Percentiles rank a stretch among this genome's conserved stretches.
Conservation (phyloP, 192 early-diverging fungal species). For the Entomortierella lignicola region DNA sequence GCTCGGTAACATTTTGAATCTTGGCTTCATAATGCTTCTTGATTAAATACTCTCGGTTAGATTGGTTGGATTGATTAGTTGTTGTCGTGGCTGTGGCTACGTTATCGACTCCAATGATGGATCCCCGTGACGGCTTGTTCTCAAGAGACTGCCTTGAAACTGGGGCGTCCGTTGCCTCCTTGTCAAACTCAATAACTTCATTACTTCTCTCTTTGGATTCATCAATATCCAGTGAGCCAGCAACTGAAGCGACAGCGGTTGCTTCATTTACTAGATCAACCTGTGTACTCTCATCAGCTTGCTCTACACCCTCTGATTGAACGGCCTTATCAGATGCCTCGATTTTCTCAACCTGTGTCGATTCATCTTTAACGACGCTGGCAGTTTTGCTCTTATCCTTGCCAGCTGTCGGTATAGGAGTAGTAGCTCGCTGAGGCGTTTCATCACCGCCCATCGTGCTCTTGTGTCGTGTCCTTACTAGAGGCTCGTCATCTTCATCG, state of each 20-base stretch:
- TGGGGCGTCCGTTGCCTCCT: not conserved
- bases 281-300: conserved; percentile 40
- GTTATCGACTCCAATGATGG: conserved; percentile 5
- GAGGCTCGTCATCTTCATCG: conserved; percentile 12
- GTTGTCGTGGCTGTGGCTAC: not conserved
- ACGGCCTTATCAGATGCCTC: conserved; percentile 40
- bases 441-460: conserved; percentile 14
- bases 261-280: conserved; percentile 6
- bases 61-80: conserved; percentile 12
- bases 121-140: conserved; percentile 4
- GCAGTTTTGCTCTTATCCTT: not conserved
- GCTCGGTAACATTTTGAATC: conserved; percentile 53
- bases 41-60: conserved; percentile 52
- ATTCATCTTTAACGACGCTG: conserved; percentile 19
- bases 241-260: not conserved
- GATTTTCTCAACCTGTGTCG: conserved; percentile 26
- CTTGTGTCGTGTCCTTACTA: conserved; percentile 7
- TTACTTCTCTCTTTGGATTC: not conserved
- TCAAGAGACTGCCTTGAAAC: not conserved
- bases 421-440: conserved; percentile 24
- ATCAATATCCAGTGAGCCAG: not conserved
- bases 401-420: conserved; percentile 22
- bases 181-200: not conserved
- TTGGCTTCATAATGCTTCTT: conserved; percentile 61
- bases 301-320: conserved; percentile 20